Evolutionary conservation across 129 eudicot genomes (phyloP).

Genomic region (Saposhnikovia divaricata): DNA sequence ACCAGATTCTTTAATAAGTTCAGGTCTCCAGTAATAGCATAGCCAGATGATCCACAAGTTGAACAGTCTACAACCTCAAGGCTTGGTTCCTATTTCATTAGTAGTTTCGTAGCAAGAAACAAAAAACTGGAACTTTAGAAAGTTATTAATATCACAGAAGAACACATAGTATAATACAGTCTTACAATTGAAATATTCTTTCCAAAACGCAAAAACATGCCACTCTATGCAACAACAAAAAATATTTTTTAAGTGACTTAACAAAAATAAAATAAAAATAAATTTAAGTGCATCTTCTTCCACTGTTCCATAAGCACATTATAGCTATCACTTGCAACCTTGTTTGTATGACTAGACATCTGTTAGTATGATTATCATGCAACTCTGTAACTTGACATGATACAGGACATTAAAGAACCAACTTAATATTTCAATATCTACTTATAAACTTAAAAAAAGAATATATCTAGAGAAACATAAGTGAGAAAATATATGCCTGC

Average conservation of each 20-base stretch:
- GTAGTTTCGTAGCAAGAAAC: constrained; percentile 10
- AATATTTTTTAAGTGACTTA: background rate
- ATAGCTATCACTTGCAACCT: background rate
- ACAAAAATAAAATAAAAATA: too few relatives aligned
- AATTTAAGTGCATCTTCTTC: background rate
- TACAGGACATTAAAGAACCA: background rate
- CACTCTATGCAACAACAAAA: background rate
- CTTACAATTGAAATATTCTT: background rate
- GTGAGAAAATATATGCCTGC: constrained; percentile 44
- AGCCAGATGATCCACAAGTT: constrained; percentile 87
- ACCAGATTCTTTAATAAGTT: constrained; percentile 56
- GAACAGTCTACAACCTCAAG: constrained; percentile 81
- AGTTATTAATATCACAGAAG: background rate
- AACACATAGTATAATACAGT: background rate
- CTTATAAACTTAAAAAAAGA: background rate
- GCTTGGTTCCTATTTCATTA: constrained; percentile 54
- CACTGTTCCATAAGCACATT: background rate
- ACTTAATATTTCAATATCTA: background rate
- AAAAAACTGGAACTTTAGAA: background rate
- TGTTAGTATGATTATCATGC: background rate
- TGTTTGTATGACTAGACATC: background rate
- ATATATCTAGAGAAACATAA: background rate
- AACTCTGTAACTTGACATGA: background rate
- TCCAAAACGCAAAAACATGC: background rate
- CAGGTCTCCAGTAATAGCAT: constrained; percentile 85